These are phyloP conservation scores for Aspergillus sp. DNA, from an alignment of 2,329 filamentous ascomycete genomes.

Conservation along the genomic window DNA sequence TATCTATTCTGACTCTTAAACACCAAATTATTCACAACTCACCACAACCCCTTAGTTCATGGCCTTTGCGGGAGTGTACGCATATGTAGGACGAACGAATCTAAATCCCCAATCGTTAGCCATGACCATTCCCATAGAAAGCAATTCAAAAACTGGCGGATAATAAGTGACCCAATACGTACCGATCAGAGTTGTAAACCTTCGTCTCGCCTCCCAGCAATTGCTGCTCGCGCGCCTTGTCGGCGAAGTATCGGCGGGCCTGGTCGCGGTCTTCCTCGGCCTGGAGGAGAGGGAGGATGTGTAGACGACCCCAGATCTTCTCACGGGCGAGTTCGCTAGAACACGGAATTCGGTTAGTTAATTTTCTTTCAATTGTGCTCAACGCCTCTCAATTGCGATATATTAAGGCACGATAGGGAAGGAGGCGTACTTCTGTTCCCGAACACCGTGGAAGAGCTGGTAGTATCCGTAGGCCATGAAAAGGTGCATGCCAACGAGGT, in stretches of 20 bases:
- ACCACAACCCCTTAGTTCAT: conserved; percentile 52
- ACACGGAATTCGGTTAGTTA: background rate
- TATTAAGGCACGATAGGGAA: background rate
- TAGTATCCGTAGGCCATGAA: conserved; percentile 92
- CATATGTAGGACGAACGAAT: conserved; percentile 79
- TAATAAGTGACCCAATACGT: conserved; percentile 35
- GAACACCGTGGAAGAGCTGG: conserved; percentile 75
- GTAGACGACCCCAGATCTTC: conserved; percentile 97
- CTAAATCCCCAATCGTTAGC: conserved; percentile 43
- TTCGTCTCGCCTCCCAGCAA: conserved; percentile 79
- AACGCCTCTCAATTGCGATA: background rate
- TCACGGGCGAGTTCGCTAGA: conserved; percentile 86
- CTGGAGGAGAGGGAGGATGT: conserved; percentile 89
- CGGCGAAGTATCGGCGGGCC: conserved; percentile 80
- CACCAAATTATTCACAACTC: background rate
- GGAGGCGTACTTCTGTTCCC: conserved; percentile 80
- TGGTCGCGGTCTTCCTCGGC: conserved; percentile 96
- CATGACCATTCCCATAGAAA: background rate
- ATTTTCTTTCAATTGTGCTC: background rate
- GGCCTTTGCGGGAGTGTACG: conserved; percentile 64
- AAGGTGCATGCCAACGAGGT: conserved; percentile 73
- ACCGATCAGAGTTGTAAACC: conserved; percentile 89
- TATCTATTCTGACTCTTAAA: background rate
- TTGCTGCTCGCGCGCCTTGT: conserved; percentile 87
- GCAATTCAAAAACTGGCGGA: background rate